Evolutionary conservation across 768 basidiomycete species (phyloP), one percentile per base, ranked within the genome.

Genomic region (Coprinopsis sp.): DNA sequence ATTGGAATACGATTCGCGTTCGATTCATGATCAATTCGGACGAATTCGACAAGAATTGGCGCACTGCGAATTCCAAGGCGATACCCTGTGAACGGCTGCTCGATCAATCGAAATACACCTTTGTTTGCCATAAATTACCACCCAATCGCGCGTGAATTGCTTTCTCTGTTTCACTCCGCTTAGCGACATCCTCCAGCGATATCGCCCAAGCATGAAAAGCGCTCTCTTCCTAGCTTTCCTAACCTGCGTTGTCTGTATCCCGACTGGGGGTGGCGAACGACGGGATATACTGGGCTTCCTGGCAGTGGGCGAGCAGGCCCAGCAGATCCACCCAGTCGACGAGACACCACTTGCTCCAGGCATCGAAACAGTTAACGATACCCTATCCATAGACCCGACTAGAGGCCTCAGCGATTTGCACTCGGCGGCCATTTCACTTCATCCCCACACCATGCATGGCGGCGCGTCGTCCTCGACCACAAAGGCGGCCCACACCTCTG

Each of bases 211-310:
- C 40, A 42, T 42, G 40, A 42, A 38, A 8, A 3, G 25, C 37
- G 25, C 28, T 19, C 25, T 21, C 6, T 13, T 44, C 14, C 19
- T 49, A n/a, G 24, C 42, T 16, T n/a, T 49, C 34, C 33, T 24
- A 21, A 31, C 48, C 2, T 22, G 48, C 41, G 48, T 44, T 13
- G 11, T 44, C 18, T 28, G 33, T 36, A 44, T 36, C 36, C 48
- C 48, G n/a, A 19, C 44, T 7, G 5, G 10, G 12, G 18, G 24
- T 21, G 16, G 16, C 19, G 31, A 18, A n/a, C 33, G 34, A n/a
- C 48, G 48, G 13, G 48, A 42, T 24, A 14, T 49, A 13, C n/a
- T 49, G 13, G 48, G 36, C 18, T 16, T 49, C 18, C 48, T 49
- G 13, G 41, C 27, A 2, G 42, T 40, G 19, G 41, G 44, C 14